Evolutionary conservation across 2,329 filamentous ascomycete species (phyloP).

Genomic region (Pseudopyrenochaeta lycopersici): DNA sequence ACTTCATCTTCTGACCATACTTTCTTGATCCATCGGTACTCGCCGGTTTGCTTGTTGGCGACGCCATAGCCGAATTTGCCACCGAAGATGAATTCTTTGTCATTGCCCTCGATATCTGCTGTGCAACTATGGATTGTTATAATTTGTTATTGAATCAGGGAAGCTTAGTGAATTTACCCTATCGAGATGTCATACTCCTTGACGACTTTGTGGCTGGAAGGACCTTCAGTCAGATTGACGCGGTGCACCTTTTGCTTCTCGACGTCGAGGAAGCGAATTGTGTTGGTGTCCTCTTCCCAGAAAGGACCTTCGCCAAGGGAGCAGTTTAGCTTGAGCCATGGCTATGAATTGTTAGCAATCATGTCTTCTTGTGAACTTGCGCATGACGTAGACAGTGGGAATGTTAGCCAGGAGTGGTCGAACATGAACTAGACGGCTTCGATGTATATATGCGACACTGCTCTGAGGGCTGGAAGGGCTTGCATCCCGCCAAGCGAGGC

Average conservation of each 20-base stretch:
- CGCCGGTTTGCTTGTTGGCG: constrained; percentile 70
- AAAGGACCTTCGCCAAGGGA: constrained; percentile 77
- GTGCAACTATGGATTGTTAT: constrained; percentile 58
- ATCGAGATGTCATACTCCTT: constrained; percentile 65
- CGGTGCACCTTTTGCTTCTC: constrained; percentile 77
- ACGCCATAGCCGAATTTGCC: constrained; percentile 85
- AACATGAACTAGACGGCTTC: background rate
- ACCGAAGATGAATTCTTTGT: constrained; percentile 77
- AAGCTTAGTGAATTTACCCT: constrained; percentile 50
- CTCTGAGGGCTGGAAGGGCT: too few relatives aligned
- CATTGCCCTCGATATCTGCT: constrained; percentile 76
- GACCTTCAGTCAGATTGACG: constrained; percentile 71
- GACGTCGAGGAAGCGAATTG: constrained; percentile 83
- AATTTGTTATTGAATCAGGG: background rate
- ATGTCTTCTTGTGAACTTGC: background rate
- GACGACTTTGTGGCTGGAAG: constrained; percentile 65
- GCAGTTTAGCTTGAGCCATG: constrained; percentile 70
- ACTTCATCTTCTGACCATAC: constrained; percentile 63
- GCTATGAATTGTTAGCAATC: constrained; percentile 39
- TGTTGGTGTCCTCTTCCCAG: constrained; percentile 72
- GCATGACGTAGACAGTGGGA: background rate
- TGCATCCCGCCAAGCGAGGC: too few relatives aligned
- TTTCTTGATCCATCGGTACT: constrained; percentile 65
- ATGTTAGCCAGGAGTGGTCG: background rate
- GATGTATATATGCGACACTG: too few relatives aligned